Base-by-base conservation (phyloP, 139 green algal species). In the Gonium pectorale region DNA sequence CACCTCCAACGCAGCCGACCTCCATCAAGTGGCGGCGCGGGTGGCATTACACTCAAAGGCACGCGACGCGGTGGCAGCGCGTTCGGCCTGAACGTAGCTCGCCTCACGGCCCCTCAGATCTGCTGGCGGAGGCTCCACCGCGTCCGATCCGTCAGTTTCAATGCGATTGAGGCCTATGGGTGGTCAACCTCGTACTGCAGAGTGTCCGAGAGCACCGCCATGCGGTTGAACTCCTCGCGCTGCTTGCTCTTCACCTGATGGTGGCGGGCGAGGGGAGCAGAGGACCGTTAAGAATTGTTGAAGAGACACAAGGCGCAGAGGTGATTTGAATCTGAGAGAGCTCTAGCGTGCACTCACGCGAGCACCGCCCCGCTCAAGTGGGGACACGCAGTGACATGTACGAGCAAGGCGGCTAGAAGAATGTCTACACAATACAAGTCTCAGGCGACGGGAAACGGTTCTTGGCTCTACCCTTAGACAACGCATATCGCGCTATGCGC, bases 161-260 rank as follows among this genome's bases (percentile, higher is more conserved):
- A 13, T 56, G 13, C 49, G 6, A 29, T 43, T 43, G 11, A 24
- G 35, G 13, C 33, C 81, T 33, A 91, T 2, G 88, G 52, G 11
- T 82, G 63, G 51, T 95, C 92, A 3, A 86, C 52, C 71, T 95
- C 89, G 70, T 90, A 95, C n/a, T 90, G 85, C 80, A 95, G 59
- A 8, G 88, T 94, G 83, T 95, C 92, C 1, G 74, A 89, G 17
- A 94, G 83, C 69, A 95, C 92, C 29, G 87, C 87, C 33, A 95
- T 87, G 59, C 87, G 69, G 83, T 89, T 94, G 84, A 90, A 92
- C 52, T 95, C 89, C 68, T 95, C 92, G 4, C 89, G 78, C 68
- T 93, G 89, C 89, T 93, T 95, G 9, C 38, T 66, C 74, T 92
- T 91, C 22, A 95, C 92, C 87, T 96, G 77, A n/a, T n/a, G n/a